phyloP scores from a whole-genome alignment of 306 rosid genomes.

The Medicago truncatula region DNA sequence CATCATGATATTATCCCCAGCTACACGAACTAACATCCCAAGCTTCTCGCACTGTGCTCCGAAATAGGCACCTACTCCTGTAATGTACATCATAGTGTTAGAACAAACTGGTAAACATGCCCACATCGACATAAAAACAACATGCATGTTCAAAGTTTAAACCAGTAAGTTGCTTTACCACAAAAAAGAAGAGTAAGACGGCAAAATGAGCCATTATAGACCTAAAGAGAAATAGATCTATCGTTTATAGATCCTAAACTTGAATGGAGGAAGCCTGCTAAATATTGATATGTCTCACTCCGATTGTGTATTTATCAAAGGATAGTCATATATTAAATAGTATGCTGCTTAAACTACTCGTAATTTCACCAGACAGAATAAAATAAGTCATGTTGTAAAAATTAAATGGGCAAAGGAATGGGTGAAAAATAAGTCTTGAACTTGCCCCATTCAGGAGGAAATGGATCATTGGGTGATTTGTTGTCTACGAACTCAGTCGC shows the following conservation, averaged over 20 bases:
- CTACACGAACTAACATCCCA: conserved; percentile 84
- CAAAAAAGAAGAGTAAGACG: background rate
- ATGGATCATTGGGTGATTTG: conserved; percentile 83
- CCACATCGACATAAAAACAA: conserved; percentile 15
- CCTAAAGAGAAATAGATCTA: conserved; percentile 3
- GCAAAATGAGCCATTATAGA: conserved; percentile 25
- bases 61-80: conserved; percentile 80
- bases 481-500: conserved; percentile 86
- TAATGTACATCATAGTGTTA: conserved; percentile 27
- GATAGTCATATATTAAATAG: background rate
- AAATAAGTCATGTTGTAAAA: conserved; percentile 1
- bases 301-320: background rate
- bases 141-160: conserved; percentile 10
- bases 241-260: conserved; percentile 1
- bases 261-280: background rate
- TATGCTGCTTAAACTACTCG: conserved; percentile 15
- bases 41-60: conserved; percentile 80
- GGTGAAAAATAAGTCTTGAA: conserved; percentile 36
- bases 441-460: conserved; percentile 97
- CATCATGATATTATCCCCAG: conserved; percentile 89
- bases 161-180: background rate
- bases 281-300: conserved; percentile 1
- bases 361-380: conserved; percentile 2
- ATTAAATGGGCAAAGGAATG: background rate
- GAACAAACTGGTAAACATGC: conserved; percentile 22